Evolutionary conservation across 371 early-diverging fungal species (phyloP), one percentile per base, ranked within the genome.

Genomic region (Lichtheimia ramosa): DNA sequence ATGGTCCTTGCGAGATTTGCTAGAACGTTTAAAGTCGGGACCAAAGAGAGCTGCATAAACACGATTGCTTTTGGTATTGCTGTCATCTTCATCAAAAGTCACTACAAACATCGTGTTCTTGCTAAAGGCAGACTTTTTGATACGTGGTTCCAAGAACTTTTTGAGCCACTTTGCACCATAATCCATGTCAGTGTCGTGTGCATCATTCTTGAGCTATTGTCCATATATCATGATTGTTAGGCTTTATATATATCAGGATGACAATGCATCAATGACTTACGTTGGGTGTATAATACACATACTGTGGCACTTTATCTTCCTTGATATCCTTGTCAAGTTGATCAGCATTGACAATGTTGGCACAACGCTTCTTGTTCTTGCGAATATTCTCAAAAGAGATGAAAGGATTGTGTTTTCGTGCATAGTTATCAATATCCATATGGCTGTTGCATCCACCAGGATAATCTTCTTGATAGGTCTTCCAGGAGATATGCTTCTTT

Each of bases 331-430:
- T 71, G 43, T 73, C 75, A 41, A 88, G 62, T 53, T 80, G 66
- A 27, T 70, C 59, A 46, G 74, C 70, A 50, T 71, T 66, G n/a
- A 84, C 84, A 56, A 87, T 83, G 7, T 80, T 81, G 48, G 73
- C 68, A 55, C 83, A 83, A 14, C 83, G 71, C 23, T 75, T 56
- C 16, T 73, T 56, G 58, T 79, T 71, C n/a, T 48, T 67, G 48
- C 66, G 66, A 61, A 83, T 83, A 28, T 70, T 76, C 41, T 64
- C 73, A 60, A 82, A 82, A 1, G 81, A 77, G 8, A 86, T 85
- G 63, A 87, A 83, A 23, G 89, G 86, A 58, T 80, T 83, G 61
- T 86, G 85, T 51, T 82, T 87, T 46, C 86, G 72, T 28, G 57
- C 68, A 62, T 86, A 83, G 12, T 53, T 46, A 2, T 53, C 65